phyloP scores from a whole-genome alignment of 495 filamentous ascomycete species.

The Hypoxylon cercidicola region DNA sequence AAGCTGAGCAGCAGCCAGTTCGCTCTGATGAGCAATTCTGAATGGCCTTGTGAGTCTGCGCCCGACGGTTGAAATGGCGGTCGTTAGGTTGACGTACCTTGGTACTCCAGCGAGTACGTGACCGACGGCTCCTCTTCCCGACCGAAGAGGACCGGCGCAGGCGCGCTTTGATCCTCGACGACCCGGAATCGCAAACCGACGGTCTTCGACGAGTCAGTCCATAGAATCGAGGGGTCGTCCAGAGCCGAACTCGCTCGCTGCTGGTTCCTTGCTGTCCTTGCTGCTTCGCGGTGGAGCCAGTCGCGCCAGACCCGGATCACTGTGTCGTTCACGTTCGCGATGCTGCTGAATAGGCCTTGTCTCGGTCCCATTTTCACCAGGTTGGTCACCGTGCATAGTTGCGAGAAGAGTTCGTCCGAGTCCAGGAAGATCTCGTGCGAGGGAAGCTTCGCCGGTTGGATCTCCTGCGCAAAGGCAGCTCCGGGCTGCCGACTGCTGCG shows the following conservation, averaged over 20 bases:
- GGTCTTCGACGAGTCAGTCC: constrained; percentile 64
- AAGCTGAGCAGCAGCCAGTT: constrained; percentile 66
- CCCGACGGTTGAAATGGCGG: neutral
- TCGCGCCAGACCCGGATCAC: constrained; percentile 72
- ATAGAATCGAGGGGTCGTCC: constrained; percentile 58
- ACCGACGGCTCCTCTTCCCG: constrained; percentile 67
- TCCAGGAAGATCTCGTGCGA: constrained; percentile 73
- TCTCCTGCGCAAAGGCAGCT: constrained; percentile 21
- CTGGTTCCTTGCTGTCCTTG: constrained; percentile 41
- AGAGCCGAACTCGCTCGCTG: constrained; percentile 20
- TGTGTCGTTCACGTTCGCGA: constrained; percentile 70
- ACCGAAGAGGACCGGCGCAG: constrained; percentile 56
- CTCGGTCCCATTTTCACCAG: constrained; percentile 73
- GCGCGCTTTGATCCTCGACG: constrained; percentile 30
- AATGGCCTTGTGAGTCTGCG: constrained; percentile 19
- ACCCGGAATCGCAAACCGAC: constrained; percentile 70
- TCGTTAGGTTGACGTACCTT: constrained; percentile 58
- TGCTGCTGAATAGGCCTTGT: constrained; percentile 66
- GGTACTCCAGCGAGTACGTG: constrained; percentile 68
- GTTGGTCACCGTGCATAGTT: constrained; percentile 73
- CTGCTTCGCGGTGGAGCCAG: constrained; percentile 66
- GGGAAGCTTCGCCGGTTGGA: constrained; percentile 51
- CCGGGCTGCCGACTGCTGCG: constrained; percentile 44
- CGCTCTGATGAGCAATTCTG: constrained; percentile 71
- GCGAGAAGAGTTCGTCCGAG: constrained; percentile 73